Evolutionary conservation across 164 flowering plant genomes (phyloP), one percentile per base, ranked within the genome.

Genomic region (Liriodendron chinense): DNA sequence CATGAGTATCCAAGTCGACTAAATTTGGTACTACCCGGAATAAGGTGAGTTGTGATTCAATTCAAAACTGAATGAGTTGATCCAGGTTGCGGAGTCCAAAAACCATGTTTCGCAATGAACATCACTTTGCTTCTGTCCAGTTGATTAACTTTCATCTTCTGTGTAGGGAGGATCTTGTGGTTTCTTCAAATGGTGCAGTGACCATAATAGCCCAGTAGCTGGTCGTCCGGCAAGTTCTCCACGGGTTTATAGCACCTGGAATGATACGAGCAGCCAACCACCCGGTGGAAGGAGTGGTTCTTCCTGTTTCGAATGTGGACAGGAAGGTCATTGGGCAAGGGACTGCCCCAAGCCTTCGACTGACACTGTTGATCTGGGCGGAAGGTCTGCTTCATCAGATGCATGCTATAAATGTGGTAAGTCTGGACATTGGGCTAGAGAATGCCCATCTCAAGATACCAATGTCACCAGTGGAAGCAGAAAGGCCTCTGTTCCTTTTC

Each of bases 291-390:
- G 47, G 23, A 77, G 74, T 75, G 78, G 82, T 57, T 82, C 78
- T 20, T 78, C 86, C 22, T 81, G 86, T 68, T 84, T 79, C 72
- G 82, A 86, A 76, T 84, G 84, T 81, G 86, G 84, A 47, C 71
- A 79, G 71, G 82, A 77, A 61, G 89, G 89, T 23, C 89, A 87
- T 26, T 87, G 89, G 89, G 83, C 84, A 22, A 85, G 72, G 73
- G 85, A 87, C 63, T 87, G 89, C 74, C 63, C 82, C 47, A 59
- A 48, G 72, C 28, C 75, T 47, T 72, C 80, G n/a, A 68, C 68
- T 1, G 64, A 69, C 59, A 23, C 74, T 47, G 69, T 53, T 64
- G 69, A 23, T 47, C 47, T 25, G 16, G 78, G 83, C 53, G 80
- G 71, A 47, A 80, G 72, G 57, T 26, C 80, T 69, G 77, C 72